A percentile compares a stretch with the other conserved stretches of the same genome.
These are phyloP conservation scores for Tubosaeta brunneosetosa DNA, from an alignment of 768 basidiomycete species.

Conservation along the genomic window DNA sequence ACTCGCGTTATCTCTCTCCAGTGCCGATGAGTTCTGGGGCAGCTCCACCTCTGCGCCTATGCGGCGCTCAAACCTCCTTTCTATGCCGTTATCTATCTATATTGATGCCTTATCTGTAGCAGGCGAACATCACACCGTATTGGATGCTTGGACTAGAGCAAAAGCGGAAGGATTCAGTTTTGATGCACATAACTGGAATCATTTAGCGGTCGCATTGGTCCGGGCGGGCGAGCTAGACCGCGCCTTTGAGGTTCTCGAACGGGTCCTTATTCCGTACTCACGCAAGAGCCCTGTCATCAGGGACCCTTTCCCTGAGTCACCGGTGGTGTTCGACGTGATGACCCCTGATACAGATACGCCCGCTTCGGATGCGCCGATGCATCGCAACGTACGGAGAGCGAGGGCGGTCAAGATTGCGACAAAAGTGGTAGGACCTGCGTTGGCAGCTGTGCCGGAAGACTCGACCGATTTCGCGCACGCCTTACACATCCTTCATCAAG, in stretches of 20 bases:
- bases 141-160: slow-evolving; percentile 62
- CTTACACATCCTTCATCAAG: slow-evolving; percentile 55
- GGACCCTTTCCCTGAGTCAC: slow-evolving; percentile 35
- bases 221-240: slow-evolving; percentile 78
- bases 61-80: slow-evolving; percentile 54
- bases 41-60: slow-evolving; percentile 13
- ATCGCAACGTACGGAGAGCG: slow-evolving; percentile 23
- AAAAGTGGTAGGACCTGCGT: slow-evolving; percentile 6
- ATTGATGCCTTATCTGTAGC: slow-evolving; percentile 68
- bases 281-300: slow-evolving; percentile 24
- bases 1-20: slow-evolving; percentile 44
- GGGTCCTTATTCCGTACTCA: slow-evolving; percentile 63
- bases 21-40: slow-evolving; percentile 32
- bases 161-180: slow-evolving; percentile 64
- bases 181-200: slow-evolving; percentile 91
- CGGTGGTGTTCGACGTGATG: slow-evolving; percentile 36
- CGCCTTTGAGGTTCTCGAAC: slow-evolving; percentile 79
- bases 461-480: slow-evolving; percentile 52
- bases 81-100: slow-evolving; percentile 75
- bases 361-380: slow-evolving; percentile 30
- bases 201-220: slow-evolving; percentile 68
- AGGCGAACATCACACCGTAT: slow-evolving; percentile 58
- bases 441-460: slow-evolving; percentile 10
- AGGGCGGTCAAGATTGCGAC: slow-evolving; percentile 19
- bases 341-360: slow-evolving; percentile 22